Base-by-base conservation (phyloP, 2,329 filamentous ascomycete species). In the Arachnopeziza araneosa region DNA sequence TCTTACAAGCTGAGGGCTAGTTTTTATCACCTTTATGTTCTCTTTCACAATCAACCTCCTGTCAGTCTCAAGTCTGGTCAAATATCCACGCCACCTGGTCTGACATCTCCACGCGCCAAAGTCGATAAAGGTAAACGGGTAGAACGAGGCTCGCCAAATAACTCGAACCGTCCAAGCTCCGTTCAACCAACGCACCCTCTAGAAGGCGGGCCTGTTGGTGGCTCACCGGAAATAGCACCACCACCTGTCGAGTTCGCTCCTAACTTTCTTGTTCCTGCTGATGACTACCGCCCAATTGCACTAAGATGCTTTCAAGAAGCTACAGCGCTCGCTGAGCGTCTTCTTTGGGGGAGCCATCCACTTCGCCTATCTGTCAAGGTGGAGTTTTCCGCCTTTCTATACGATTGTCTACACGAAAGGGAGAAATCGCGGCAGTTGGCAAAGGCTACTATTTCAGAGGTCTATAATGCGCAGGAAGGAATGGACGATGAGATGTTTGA, bases 401-500 rank as follows among this genome's bases (percentile, higher is more conserved):
- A 93, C 78, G 95, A 98, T 71, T 98, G 93, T 70, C 81, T 91
- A 1, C 91, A 95, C 71, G 92, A 98, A 68, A 80, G 83, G 53
- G 87, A 93, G 23, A 85, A 80, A 44, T 92, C 91, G 56, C 83
- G 93, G 32, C 83, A 83, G 57, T 75, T 97, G 17, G 93, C 95
- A 12, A 88, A 90, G 69, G 82, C 87, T 48, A 91, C 93, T 2
- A 95, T 98, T 62, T 83, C 89, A 50, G 91, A 96, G 68, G 93
- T 97, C 0, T 97, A 97, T 71, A 89, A 92, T 60, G 91, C 92
- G 1, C 86, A 89, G 57, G 93, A 97, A 74, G 91, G 90, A 22
- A 93, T 98, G 85, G 91, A 96, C 61, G 93, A 98, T 70, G 91
- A 96, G 66, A 96, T 95, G 79, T 99, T 97, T 72, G 85, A 89